Base-by-base conservation (phyloP, 768 basidiomycete species). In the Tricholoma matsutake region DNA sequence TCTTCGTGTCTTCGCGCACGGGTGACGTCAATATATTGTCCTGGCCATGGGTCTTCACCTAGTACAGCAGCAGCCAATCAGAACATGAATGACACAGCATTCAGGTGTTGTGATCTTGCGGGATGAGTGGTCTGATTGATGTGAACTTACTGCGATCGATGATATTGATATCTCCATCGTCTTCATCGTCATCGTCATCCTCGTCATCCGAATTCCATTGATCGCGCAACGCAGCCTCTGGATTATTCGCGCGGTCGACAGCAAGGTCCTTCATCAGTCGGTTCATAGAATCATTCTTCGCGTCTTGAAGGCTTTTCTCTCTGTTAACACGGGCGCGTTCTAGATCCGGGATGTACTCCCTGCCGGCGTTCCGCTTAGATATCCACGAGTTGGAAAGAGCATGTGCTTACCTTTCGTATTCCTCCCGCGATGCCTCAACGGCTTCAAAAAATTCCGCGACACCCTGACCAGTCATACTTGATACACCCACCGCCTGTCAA, bases 391-490 rank as follows among this genome's bases (percentile, higher is more conserved):
- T 55, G 45, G 54, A 51, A 47, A 35, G 28, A 37, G 61, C 18
- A 29, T 56, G 29, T 55, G 73, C 86, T 67, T 68, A 97, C 96
- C 79, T 88, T 73, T 92, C 88, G 74, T 97, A 99, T 74, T 96
- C 95, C 59, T 86, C 79, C 65, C 94, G 79, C 1, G 92, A 94
- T 31, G 85, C 88, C 65, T 96, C 89, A 9, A 99, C 94, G 2
- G 93, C 94, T 31, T 89, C 85, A 69, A 99, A 91, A 72, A 99
- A 97, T 57, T 92, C 92, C 63, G 87, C 80, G 69, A 99, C 84
- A 3, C 97, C 97, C 31, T 87, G 89, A n/a, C 97, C 97, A 1
- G 97, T 98, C 81, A 93, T 81, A 60, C 96, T 95, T 16, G 94
- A 96, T 11, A 98, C 96, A 14, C 97, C 96, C 11, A 98, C 96